Evolutionary conservation across 495 filamentous ascomycete species (phyloP).

Genomic region (Penicillium ucsense): DNA sequence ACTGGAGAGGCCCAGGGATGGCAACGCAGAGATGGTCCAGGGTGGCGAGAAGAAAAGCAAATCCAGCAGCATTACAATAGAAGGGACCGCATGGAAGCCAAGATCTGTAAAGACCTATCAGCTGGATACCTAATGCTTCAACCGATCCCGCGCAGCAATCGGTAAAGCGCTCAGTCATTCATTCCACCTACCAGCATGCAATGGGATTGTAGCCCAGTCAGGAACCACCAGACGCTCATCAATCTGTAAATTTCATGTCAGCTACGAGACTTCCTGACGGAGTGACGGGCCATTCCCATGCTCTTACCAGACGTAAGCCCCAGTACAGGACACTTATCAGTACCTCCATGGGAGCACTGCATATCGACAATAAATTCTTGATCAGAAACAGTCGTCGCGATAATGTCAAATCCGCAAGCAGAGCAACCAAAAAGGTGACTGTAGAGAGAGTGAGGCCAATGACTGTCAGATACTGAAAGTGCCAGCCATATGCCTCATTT

Average conservation of each 20-base stretch:
- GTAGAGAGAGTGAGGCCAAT: slow-evolving; percentile 64
- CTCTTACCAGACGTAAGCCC: slow-evolving; percentile 46
- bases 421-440: slow-evolving; percentile 55
- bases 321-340: slow-evolving; percentile 82
- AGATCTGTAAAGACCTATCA: slow-evolving; percentile 43
- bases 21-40: slow-evolving; percentile 57
- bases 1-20: slow-evolving; percentile 52
- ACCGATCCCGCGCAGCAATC: background rate
- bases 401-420: slow-evolving; percentile 67
- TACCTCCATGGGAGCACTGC: slow-evolving; percentile 68
- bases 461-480: slow-evolving; percentile 79
- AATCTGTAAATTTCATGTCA: slow-evolving; percentile 32
- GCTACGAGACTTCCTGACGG: no score
- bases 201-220: slow-evolving; percentile 33
- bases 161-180: background rate
- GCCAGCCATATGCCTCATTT: slow-evolving; percentile 68
- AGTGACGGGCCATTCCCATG: no score
- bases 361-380: slow-evolving; percentile 67
- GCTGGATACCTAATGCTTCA: background rate
- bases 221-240: slow-evolving; percentile 54
- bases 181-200: slow-evolving; percentile 30
- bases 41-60: slow-evolving; percentile 70
- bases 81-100: slow-evolving; percentile 69
- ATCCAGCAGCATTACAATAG: slow-evolving; percentile 61
- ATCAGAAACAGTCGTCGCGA: slow-evolving; percentile 53